Conservation (phyloP, 495 filamentous ascomycete genomes). For the Xanthoparmelia taractica region DNA sequence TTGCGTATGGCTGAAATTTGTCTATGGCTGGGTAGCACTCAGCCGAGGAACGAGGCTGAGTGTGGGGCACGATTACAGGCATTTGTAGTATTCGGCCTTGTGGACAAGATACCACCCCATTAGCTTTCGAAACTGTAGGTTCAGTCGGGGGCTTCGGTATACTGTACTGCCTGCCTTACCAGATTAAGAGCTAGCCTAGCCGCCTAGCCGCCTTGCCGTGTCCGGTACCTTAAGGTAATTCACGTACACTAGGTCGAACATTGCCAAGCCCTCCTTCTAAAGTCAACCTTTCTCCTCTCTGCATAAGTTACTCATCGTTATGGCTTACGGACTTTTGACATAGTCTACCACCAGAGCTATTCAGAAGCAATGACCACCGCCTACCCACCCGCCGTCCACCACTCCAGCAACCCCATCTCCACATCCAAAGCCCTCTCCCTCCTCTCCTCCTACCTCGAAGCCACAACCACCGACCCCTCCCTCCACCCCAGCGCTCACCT, state of each 20-base stretch:
- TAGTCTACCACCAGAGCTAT: neutral
- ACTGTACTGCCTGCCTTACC: conserved; percentile 24
- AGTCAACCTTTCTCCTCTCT: neutral
- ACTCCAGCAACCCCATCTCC: conserved; percentile 41
- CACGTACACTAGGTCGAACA: too few relatives aligned
- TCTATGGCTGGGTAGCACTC: too few relatives aligned
- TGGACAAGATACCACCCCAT: conserved; percentile 24
- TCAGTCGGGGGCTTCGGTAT: conserved; percentile 27
- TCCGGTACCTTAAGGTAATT: too few relatives aligned
- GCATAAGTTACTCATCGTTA: neutral
- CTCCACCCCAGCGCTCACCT: conserved; percentile 61
- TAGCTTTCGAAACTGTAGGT: conserved; percentile 25
- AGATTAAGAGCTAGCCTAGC: too few relatives aligned
- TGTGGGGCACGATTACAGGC: too few relatives aligned
- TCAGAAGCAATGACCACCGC: conserved; percentile 4
- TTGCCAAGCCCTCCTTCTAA: too few relatives aligned
- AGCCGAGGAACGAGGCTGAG: too few relatives aligned
- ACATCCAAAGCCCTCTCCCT: conserved; percentile 47
- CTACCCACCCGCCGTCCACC: conserved; percentile 43
- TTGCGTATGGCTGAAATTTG: too few relatives aligned
- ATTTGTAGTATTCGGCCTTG: conserved; percentile 28
- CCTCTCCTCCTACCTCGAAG: conserved; percentile 51
- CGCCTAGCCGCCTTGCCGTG: too few relatives aligned
- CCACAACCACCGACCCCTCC: conserved; percentile 47
- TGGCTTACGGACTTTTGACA: neutral